phyloP scores from a whole-genome alignment of 331 rosid species.

The Ulmus americana region DNA sequence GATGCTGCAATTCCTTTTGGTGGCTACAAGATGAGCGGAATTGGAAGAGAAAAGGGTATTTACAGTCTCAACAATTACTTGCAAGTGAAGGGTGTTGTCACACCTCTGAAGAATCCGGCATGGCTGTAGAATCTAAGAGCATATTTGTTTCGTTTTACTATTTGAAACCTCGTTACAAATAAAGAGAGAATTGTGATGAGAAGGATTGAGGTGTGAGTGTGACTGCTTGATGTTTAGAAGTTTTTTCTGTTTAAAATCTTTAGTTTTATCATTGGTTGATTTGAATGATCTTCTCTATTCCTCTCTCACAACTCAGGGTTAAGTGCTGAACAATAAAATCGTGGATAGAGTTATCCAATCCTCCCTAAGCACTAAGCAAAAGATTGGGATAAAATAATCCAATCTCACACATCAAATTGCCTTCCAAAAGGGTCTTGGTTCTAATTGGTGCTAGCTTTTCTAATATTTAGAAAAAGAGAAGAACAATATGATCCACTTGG shows the following conservation, averaged over 20 bases:
- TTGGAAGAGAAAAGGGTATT: slow-evolving; percentile 83
- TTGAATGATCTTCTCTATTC: too few species aligned
- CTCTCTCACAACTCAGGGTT: too few species aligned
- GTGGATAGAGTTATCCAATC: too few species aligned
- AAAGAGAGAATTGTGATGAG: slow-evolving; percentile 17
- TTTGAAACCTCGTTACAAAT: slow-evolving; percentile 14
- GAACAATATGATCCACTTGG: too few species aligned
- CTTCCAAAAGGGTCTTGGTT: too few species aligned
- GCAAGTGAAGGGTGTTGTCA: slow-evolving; percentile 92
- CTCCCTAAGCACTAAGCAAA: too few species aligned
- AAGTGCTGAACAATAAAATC: too few species aligned
- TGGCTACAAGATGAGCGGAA: slow-evolving; percentile 89
- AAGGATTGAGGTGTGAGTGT: background rate
- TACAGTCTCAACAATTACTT: slow-evolving; percentile 68
- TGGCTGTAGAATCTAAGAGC: slow-evolving; percentile 50
- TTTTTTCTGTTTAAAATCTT: background rate
- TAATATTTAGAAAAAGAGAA: too few species aligned
- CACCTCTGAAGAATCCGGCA: slow-evolving; percentile 63
- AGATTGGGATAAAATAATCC: too few species aligned
- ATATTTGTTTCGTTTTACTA: background rate
- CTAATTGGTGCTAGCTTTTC: too few species aligned
- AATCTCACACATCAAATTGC: too few species aligned
- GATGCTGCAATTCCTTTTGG: slow-evolving; percentile 95
- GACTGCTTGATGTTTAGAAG: background rate
- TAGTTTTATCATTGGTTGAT: background rate